Evolutionary conservation across 768 basidiomycete genomes (phyloP).

Genomic region (Amanita exitialis): DNA sequence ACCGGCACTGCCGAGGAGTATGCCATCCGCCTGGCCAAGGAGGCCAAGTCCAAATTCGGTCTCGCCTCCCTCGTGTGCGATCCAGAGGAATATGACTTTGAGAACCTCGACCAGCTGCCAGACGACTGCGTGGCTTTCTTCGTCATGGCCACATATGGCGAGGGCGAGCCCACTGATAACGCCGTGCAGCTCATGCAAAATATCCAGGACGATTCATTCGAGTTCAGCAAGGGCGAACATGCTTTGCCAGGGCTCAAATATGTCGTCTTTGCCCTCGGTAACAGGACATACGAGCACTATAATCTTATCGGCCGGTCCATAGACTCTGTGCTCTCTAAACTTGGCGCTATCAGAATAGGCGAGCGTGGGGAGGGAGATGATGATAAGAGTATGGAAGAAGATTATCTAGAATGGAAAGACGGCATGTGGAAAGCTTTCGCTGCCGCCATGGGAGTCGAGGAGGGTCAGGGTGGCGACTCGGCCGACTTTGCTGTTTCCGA

Average conservation of each 20-base stretch:
- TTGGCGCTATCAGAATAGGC: conserved; percentile 82
- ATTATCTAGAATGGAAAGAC: conserved; percentile 99
- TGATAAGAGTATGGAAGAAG: conserved; percentile 99
- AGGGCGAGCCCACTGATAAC: conserved; percentile 98
- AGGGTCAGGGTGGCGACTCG: conserved; percentile 91
- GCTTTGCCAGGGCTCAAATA: conserved; percentile 82
- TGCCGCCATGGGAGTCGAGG: conserved; percentile 78
- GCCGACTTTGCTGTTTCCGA: conserved; percentile 92
- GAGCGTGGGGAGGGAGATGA: conserved; percentile 95
- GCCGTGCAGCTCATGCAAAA: conserved; percentile 93
- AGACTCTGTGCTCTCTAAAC: conserved; percentile 60
- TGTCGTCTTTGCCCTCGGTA: conserved; percentile 89
- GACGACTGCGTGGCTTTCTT: conserved; percentile 87
- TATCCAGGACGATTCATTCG: conserved; percentile 76
- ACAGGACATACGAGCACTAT: conserved; percentile 94
- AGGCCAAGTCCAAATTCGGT: conserved; percentile 94
- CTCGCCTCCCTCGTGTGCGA: conserved; percentile 94
- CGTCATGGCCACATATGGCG: conserved; percentile 96
- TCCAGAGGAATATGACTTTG: conserved; percentile 98
- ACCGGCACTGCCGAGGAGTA: conserved; percentile 99
- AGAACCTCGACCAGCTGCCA: conserved; percentile 86
- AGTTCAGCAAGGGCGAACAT: conserved; percentile 74
- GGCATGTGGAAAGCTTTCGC: conserved; percentile 91
- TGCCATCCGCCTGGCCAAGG: conserved; percentile 94
- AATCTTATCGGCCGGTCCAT: conserved; percentile 80